Evolutionary conservation across 495 filamentous ascomycete genomes (phyloP), one percentile per base, ranked within the genome.

Genomic region (Penicilliopsis zonata): DNA sequence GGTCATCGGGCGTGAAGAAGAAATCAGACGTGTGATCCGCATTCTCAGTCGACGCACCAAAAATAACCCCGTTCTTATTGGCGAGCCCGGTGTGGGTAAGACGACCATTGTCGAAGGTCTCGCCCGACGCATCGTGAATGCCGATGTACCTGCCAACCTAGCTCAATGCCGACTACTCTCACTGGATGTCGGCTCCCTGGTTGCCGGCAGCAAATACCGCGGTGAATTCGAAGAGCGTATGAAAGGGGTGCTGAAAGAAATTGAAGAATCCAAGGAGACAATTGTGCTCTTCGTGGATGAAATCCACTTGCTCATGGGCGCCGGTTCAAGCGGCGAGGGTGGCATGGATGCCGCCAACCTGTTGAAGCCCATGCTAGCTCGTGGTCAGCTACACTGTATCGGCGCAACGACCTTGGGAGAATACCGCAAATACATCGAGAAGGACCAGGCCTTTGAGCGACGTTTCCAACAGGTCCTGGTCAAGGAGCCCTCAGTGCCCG

Each of bases 331-430:
- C 36, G 90, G 90, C 28, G 90, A 98, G 51, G 90, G 90, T 30
- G 90, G 90, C 35, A 98, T 98, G 90, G 90, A 98, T 46, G 92
- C 90, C 16, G 90, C 90, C 44, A 98, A 98, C 52, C 59, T 98
- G 27, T 70, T 98, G 41, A 98, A 98, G 66, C 90, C 86, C 4
- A 94, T 95, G 83, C 70, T 96, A 36, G 90, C 90, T 35, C 74
- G 90, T 48, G 90, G 90, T 13, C 87, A 96, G 52, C 67, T 98
- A 31, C 90, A 98, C 66, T 98, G 90, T 47, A 95, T 96, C 39
- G 90, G 90, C 52, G 90, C 90, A 1, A 98, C 90, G 0, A 98
- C 90, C 1, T 66, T 98, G 30, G 73, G 74, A 37, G 90, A 98
- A 55, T 98, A 96, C 61, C 76, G 90, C 44, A 98, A 98, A 59